Conservation (phyloP, 2,329 filamentous ascomycete species). For the Aureobasidium vineae region DNA sequence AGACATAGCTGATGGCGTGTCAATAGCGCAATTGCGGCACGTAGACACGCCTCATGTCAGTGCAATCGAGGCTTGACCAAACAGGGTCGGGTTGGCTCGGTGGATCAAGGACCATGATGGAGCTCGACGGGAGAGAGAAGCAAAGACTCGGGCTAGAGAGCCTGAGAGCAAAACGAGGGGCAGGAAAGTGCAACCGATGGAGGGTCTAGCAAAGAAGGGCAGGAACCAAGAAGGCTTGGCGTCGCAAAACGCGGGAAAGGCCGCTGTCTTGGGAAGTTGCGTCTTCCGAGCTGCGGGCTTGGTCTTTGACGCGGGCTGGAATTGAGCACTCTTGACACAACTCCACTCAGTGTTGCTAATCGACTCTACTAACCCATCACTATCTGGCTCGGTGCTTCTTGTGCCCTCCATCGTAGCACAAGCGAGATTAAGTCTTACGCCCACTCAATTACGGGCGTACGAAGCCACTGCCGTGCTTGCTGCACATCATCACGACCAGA, state of each 20-base stretch:
- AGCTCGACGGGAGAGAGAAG: conserved; percentile 4
- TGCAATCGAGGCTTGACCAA: background rate
- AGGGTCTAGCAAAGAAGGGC: background rate
- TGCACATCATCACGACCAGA: conserved; percentile 16
- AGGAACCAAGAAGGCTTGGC: conserved; percentile 1
- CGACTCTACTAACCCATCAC: background rate
- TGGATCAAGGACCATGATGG: background rate
- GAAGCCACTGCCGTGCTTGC: conserved; percentile 7
- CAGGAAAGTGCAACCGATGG: background rate
- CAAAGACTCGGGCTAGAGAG: conserved; percentile 1
- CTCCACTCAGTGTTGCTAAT: conserved; percentile 18
- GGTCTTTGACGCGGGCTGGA: conserved; percentile 2
- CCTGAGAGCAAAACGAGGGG: background rate
- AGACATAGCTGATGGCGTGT: conserved; percentile 11
- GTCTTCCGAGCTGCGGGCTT: conserved; percentile 1
- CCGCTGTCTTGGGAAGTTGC: background rate
- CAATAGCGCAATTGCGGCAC: conserved; percentile 12
- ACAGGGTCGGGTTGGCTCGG: background rate
- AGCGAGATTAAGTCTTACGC: conserved; percentile 14
- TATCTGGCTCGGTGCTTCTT: background rate
- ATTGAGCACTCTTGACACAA: conserved; percentile 9
- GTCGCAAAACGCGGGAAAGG: conserved; percentile 14
- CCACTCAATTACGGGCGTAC: conserved; percentile 5
- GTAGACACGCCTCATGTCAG: background rate
- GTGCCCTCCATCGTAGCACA: background rate